Evolutionary conservation across 108 stramenopile genomes (phyloP), one percentile per base, ranked within the genome.

Genomic region (Pseudonitzschia multiseries): DNA sequence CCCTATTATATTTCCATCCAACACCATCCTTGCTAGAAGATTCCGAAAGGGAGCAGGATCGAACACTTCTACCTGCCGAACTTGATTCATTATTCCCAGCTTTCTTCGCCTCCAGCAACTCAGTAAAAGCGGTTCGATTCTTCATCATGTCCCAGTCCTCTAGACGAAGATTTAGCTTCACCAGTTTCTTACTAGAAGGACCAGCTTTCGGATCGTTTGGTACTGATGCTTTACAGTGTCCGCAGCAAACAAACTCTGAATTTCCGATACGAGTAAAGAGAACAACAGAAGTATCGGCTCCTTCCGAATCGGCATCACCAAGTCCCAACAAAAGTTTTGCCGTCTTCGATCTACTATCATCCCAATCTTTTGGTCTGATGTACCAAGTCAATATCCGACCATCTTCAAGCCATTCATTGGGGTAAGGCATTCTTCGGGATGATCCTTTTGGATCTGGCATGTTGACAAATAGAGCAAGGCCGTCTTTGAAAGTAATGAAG

Each of bases 341-440:
- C 31, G 69, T 28, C n/a, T 40, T n/a, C 5, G 65, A 68, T 0
- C 33, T 71, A 14, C 80, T 76, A 57, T 53, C 27, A 29, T 77
- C 36, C 81, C 81, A 82, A 22, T 78, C 72, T 15, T 71, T 57
- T 9, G 78, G 44, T 43, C 73, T 66, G 4, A 82, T 50, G 36
- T 74, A 82, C 81, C 81, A 82, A 24, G 70, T 78, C 56, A 82
- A 44, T 14, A 68, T 56, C 17, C 51, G 15, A 3, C 81, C 81
- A 68, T 82, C 67, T 43, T 78, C 69, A 8, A 78, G 54, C 73
- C 77, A 82, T 57, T 82, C 69, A 40, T 82, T 82, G 1, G 81
- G 81, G 66, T 78, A 82, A 8, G 61, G 61, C 61, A 62, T 62
- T 40, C 70, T 68, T 12, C 80, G 74, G n/a, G 71, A 57, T 66